Conservation (phyloP, 1,139 yeast species). For the Protomyces arabidopsidicola region DNA sequence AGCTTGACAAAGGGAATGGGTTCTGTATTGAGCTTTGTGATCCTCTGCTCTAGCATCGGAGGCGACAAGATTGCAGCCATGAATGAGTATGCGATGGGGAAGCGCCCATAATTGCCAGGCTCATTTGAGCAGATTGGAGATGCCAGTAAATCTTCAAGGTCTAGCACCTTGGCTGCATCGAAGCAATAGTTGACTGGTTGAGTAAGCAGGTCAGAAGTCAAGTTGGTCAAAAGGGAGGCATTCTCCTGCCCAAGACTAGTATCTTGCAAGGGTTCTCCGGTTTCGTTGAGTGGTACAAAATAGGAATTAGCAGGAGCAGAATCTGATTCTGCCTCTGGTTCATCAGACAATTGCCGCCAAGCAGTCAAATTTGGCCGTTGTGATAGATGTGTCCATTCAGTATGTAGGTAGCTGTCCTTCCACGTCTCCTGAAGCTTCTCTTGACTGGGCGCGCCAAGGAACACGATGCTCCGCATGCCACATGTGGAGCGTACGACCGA, state of each 20-base stretch:
- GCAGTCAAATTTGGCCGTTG: not conserved
- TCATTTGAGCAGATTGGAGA: not conserved
- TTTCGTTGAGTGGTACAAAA: not conserved
- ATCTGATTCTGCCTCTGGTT: not conserved
- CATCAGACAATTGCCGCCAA: not conserved
- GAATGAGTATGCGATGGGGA: not conserved
- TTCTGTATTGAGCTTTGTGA: not conserved
- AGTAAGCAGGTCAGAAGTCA: not conserved
- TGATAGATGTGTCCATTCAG: not conserved
- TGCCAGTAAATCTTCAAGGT: constrained; percentile 8
- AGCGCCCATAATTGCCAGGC: not conserved
- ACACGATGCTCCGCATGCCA: not conserved
- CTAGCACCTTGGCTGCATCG: constrained; percentile 6
- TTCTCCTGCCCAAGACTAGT: not conserved
- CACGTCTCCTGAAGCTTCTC: constrained; percentile 4
- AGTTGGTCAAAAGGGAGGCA: not conserved
- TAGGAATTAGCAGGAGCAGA: not conserved
- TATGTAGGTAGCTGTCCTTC: not conserved
- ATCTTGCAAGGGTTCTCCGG: not conserved
- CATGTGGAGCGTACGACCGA: too few species aligned
- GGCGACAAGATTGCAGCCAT: constrained; percentile 12
- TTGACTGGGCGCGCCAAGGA: constrained; percentile 16
- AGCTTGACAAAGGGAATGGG: not conserved
- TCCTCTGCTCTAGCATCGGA: not conserved
- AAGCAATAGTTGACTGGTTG: constrained; percentile 1